Base-by-base conservation (phyloP, 1,284 basidiomycete species). In the Takashimella koratensis region DNA sequence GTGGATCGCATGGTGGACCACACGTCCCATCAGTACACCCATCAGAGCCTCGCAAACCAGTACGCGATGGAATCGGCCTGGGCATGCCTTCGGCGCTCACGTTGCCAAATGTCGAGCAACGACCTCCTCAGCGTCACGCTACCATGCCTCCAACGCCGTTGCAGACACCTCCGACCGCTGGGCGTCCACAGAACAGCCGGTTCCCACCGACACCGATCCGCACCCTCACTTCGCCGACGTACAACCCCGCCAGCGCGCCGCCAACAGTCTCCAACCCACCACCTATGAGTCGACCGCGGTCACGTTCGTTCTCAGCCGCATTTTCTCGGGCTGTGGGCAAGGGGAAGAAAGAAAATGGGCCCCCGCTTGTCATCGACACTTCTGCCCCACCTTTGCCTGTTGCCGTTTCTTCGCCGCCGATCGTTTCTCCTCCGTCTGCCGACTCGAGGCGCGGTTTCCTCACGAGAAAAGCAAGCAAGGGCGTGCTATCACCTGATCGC, bases 301-400 rank as follows among this genome's bases (percentile, higher is more conserved):
- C 71, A 10, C 43, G 70, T 21, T 70, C 65, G 5, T 73, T 75
- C 56, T 70, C 68, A 0, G 66, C 67, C 3, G 57, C 67, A 1
- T 54, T 73, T 21, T 58, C 64, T 13, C 68, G 65, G 43, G 57
- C 62, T 10, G 23, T 57, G 16, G 58, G 55, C 44, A 54, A 47
- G 40, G 55, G 51, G 46, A 57, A 52, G 49, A 41, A 50, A 16
- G 48, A 55, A 23, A 24, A 53, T n/a, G 36, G 45, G 0, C 43
- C 53, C 3, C 13, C 36, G 4, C 45, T 54, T 39, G 45, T 52
- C 11, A 60, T 59, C 48, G 50, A 57, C 23, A 61, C 60, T 21
- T 25, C 30, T 40, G 44, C 45, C 8, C 55, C 54, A 5, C 56
- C 61, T 2, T 5, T 55, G 8, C 53, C 56, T 21, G n/a, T 46